phyloP scores from a whole-genome alignment of 805 yeast species.

The Lipomyces yamadae region DNA sequence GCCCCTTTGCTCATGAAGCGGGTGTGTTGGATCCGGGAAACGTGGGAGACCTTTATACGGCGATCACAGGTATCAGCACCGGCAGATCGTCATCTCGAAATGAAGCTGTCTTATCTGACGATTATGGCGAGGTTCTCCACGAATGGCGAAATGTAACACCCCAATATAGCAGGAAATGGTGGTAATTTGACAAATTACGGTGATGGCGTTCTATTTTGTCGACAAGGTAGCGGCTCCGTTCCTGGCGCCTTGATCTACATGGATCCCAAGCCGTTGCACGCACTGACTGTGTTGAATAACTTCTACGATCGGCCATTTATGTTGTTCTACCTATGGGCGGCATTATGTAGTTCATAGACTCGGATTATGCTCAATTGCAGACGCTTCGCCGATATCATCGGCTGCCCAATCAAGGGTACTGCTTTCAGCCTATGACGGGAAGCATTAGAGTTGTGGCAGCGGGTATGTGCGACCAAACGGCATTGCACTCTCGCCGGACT shows the following conservation, averaged over 20 bases:
- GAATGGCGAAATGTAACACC: slow-evolving; percentile 36
- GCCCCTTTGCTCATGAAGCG: slow-evolving; percentile 42
- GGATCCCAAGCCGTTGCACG: slow-evolving; percentile 33
- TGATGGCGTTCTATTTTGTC: slow-evolving; percentile 38
- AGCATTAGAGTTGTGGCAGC: slow-evolving; percentile 44
- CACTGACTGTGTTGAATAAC: slow-evolving; percentile 33
- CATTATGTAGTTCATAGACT: slow-evolving; percentile 43
- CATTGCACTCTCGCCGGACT: slow-evolving; percentile 55
- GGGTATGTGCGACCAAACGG: slow-evolving; percentile 72
- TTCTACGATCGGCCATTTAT: slow-evolving; percentile 41
- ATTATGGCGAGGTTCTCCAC: slow-evolving; percentile 14
- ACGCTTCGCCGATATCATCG: slow-evolving; percentile 22
- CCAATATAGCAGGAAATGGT: slow-evolving; percentile 38
- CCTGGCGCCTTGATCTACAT: slow-evolving; percentile 37
- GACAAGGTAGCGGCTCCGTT: slow-evolving; percentile 37
- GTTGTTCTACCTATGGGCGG: slow-evolving; percentile 38
- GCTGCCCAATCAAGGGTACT: slow-evolving; percentile 49
- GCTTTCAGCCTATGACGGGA: slow-evolving; percentile 45
- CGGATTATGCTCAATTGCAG: slow-evolving; percentile 38
- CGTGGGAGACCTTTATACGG: slow-evolving; percentile 36
- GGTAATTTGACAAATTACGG: slow-evolving; percentile 34
- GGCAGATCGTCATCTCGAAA: slow-evolving; percentile 29
- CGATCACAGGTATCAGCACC: slow-evolving; percentile 11
- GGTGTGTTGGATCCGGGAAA: slow-evolving; percentile 39
- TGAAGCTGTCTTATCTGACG: slow-evolving; percentile 18